A percentile compares a stretch with the other conserved stretches of the same genome.
phyloP scores from a whole-genome alignment of 257 asterid genomes.

The Nicotiana paniculata region DNA sequence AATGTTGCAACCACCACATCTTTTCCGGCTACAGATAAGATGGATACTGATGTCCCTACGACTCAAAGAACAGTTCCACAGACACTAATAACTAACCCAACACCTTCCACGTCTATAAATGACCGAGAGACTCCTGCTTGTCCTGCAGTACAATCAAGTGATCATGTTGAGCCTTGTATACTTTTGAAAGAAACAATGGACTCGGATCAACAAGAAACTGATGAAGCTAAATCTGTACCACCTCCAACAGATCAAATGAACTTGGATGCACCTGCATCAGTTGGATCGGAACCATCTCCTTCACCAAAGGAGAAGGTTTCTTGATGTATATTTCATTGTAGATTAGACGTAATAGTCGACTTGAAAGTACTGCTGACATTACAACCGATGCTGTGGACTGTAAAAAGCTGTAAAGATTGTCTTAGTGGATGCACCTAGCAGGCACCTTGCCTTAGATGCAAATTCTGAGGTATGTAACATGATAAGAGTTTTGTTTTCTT shows the following conservation, averaged over 20 bases:
- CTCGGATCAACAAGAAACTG: not conserved
- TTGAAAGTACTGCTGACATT: not conserved
- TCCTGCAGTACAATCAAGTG: constrained; percentile 18
- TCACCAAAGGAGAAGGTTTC: constrained; percentile 24
- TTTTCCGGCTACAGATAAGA: constrained; percentile 22
- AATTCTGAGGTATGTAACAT: constrained; percentile 1
- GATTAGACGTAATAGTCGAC: not conserved
- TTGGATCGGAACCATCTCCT: constrained; percentile 23
- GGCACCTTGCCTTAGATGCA: not conserved
- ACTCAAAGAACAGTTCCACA: constrained; percentile 12
- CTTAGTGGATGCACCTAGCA: not conserved
- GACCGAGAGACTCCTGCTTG: constrained; percentile 15
- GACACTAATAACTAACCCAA: constrained; percentile 18
- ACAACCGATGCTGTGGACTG: constrained; percentile 4
- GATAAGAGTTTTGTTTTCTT: not conserved
- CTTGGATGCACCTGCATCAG: constrained; percentile 20
- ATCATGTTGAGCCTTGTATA: constrained; percentile 20
- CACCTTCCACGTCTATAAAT: constrained; percentile 9
- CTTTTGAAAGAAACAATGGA: constrained; percentile 18
- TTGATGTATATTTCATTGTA: constrained; percentile 12
- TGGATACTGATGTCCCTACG: constrained; percentile 29
- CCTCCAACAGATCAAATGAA: constrained; percentile 4
- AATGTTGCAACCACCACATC: constrained; percentile 17
- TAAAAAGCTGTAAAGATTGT: not conserved
- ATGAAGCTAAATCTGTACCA: not conserved